phyloP scores from a whole-genome alignment of 2,329 filamentous ascomycete genomes.

The Neophaeococcomyces aloes region DNA sequence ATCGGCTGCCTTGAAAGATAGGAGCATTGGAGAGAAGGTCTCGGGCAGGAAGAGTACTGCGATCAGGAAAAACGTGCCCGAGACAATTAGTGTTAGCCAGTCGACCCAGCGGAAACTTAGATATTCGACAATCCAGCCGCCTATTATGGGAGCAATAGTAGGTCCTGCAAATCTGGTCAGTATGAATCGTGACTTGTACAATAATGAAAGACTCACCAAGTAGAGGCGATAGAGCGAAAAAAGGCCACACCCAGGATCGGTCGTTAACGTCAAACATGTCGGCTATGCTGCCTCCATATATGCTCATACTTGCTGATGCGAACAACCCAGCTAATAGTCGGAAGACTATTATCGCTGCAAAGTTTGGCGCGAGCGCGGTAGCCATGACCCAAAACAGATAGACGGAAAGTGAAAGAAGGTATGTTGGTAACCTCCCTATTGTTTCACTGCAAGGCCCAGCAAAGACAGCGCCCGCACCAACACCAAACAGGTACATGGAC shows the following conservation, averaged over 20 bases:
- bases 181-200: too few relatives aligned
- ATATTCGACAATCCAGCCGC: background rate
- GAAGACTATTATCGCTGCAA: slow-evolving; percentile 28
- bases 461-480: background rate
- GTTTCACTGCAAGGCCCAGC: background rate
- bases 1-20: slow-evolving; percentile 23
- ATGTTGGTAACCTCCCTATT: background rate
- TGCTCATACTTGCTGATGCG: slow-evolving; percentile 10
- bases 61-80: slow-evolving; percentile 15
- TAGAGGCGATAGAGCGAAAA: background rate
- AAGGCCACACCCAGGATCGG: background rate
- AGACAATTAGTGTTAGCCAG: slow-evolving; percentile 28
- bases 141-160: background rate
- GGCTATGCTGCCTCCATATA: background rate
- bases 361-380: slow-evolving; percentile 20
- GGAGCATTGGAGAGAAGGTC: slow-evolving; percentile 24
- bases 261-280: background rate
- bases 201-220: background rate
- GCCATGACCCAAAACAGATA: background rate
- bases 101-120: slow-evolving; percentile 30
- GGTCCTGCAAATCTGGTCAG: background rate
- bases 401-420: background rate
- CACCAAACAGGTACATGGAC: slow-evolving; percentile 20
- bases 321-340: slow-evolving; percentile 30
- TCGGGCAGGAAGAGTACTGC: slow-evolving; percentile 24